Evolutionary conservation across 306 rosid genomes (phyloP), one percentile per base, ranked within the genome.

Genomic region (Quercus robur): DNA sequence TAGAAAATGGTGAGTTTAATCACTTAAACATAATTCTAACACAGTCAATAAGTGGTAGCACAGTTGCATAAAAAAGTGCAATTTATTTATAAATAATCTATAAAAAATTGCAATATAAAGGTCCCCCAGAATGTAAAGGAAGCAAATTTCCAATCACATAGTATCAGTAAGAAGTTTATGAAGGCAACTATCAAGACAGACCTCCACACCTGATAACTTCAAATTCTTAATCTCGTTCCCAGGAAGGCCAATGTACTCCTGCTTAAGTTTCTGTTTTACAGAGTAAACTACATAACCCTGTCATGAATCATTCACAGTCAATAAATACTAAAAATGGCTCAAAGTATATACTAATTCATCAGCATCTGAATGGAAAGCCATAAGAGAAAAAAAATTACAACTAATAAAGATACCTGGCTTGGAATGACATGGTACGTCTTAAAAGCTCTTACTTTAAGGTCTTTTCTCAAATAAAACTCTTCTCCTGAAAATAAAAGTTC

Each of bases 221-320:
- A 91, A 84, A 38, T 76, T 76, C 85, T 94, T 94, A 64, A 93
- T 94, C 82, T 90, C 91, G 46, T 83, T 83, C 35, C 90, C 89
- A 28, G 90, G 35, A 69, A 91, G 94, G 51, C 97, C 92, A 23
- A 84, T 17, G 81, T 86, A 87, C 81, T 91, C 91, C 20, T 82
- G 78, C 87, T 91, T 93, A 75, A 94, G 97, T 79, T 94, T 94
- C 79, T 94, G 93, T 80, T 71, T 95, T 73, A 88, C 87, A 14
- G 86, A 85, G 81, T 85, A 93, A 74, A 95, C 88, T 77, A 93
- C 46, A 80, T 93, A 95, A 77, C 99, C 99, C 97, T 95, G 91
- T 84, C 76, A 83, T 20, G 80, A 67, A 83, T 61, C 81, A 81
- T 41, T 74, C 71, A 85, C n/a, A 44, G 76, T 15, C 62, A 28